Percentiles rank a stretch among this genome's conserved stretches.
These are phyloP conservation scores for Rutidosis leptorrhynchoides DNA, from an alignment of 129 eudicot species.

Conservation along the genomic window DNA sequence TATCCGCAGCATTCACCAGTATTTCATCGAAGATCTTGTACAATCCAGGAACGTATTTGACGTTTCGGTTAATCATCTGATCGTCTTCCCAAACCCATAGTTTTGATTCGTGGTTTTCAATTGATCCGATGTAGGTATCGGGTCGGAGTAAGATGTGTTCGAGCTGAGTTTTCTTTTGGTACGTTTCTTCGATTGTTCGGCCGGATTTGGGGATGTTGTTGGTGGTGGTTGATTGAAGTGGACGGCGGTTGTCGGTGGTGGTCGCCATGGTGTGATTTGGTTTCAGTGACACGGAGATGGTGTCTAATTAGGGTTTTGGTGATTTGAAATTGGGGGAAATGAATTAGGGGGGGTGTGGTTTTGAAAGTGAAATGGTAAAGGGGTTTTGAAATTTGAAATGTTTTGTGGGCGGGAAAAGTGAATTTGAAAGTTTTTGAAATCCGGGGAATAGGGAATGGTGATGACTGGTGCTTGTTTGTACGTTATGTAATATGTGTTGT, in stretches of 20 bases:
- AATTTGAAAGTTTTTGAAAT: conserved; percentile 10
- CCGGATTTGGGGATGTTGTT: conserved; percentile 46
- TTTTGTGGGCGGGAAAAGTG: conserved; percentile 23
- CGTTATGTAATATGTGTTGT: not conserved
- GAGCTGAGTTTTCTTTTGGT: conserved; percentile 92
- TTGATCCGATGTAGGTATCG: conserved; percentile 90
- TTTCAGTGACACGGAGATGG: not conserved
- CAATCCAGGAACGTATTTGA: conserved; percentile 75
- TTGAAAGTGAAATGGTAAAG: not conserved
- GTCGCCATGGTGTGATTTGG: conserved; percentile 7
- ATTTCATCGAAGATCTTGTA: conserved; percentile 97
- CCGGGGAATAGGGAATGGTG: not conserved
- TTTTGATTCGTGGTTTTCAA: conserved; percentile 60
- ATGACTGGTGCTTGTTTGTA: conserved; percentile 1
- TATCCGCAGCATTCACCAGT: conserved; percentile 86
- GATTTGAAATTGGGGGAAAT: not conserved
- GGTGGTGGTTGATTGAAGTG: conserved; percentile 60
- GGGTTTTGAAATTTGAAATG: conserved; percentile 41
- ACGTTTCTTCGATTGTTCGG: conserved; percentile 77
- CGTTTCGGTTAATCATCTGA: conserved; percentile 34
- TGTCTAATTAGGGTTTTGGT: not conserved
- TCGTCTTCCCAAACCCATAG: conserved; percentile 67
- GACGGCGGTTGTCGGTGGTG: conserved; percentile 39
- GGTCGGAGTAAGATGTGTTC: conserved; percentile 98
- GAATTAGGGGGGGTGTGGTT: not conserved